Conservation (phyloP, 352 stramenopile genomes). For the Phytophthora cajani region DNA sequence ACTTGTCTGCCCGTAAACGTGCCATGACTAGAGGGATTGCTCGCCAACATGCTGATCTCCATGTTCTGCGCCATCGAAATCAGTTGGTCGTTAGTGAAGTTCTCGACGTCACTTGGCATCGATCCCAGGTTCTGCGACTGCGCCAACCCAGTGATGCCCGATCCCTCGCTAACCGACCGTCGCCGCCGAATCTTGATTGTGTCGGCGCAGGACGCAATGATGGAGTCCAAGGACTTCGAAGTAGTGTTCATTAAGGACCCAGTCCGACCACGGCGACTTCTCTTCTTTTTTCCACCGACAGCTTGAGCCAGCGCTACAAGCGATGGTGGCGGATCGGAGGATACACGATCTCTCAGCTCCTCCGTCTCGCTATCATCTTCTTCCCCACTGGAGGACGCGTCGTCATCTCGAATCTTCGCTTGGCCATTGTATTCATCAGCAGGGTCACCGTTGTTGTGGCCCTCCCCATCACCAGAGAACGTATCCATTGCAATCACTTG, state of each 20-base stretch:
- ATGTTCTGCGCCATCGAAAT: slow-evolving; percentile 82
- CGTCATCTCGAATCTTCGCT: slow-evolving; percentile 27
- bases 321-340: slow-evolving; percentile 55
- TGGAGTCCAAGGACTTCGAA: slow-evolving; percentile 72
- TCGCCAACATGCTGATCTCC: slow-evolving; percentile 59
- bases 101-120: slow-evolving; percentile 71
- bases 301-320: slow-evolving; percentile 34
- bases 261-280: slow-evolving; percentile 48
- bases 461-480: slow-evolving; percentile 50
- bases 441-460: slow-evolving; percentile 30
- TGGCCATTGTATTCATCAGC: slow-evolving; percentile 33
- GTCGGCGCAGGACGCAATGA: slow-evolving; percentile 66
- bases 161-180: slow-evolving; percentile 68
- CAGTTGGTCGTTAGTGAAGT: slow-evolving; percentile 79
- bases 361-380: slow-evolving; percentile 46
- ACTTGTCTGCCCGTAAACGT: slow-evolving; percentile 72
- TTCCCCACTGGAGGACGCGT: slow-evolving; percentile 25
- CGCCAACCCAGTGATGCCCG: slow-evolving; percentile 36
- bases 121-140: slow-evolving; percentile 29
- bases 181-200: slow-evolving; percentile 55
- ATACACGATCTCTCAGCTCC: slow-evolving; percentile 63
- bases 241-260: slow-evolving; percentile 70
- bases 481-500: slow-evolving; percentile 69
- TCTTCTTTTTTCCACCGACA: slow-evolving; percentile 49
- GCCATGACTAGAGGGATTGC: slow-evolving; percentile 44